phyloP scores from a whole-genome alignment of 106 monocot genomes.

The Iris macrosiphon region DNA sequence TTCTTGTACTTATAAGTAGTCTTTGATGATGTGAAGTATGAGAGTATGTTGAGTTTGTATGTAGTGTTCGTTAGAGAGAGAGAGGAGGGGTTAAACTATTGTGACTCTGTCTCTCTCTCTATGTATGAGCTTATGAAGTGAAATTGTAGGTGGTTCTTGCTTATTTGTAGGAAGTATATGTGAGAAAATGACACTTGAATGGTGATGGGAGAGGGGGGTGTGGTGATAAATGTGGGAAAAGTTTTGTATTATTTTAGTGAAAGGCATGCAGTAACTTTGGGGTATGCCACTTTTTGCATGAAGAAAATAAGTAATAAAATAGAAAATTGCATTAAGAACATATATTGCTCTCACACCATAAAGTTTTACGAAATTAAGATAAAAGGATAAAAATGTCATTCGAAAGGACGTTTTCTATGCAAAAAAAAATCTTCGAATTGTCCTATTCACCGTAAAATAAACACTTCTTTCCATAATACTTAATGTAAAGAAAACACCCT shows the following conservation, averaged over 20 bases:
- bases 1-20: background rate
- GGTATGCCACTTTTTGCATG: conserved; percentile 3
- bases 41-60: background rate
- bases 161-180: conserved; percentile 22
- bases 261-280: conserved; percentile 2
- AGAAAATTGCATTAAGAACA: background rate
- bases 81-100: background rate
- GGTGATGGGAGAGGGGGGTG: background rate
- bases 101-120: conserved; percentile 12
- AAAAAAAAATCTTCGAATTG: conserved; percentile 10
- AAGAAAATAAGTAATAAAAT: conserved; percentile 2
- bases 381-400: too few relatives aligned
- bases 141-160: conserved; percentile 22
- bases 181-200: conserved; percentile 12
- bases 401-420: too few relatives aligned
- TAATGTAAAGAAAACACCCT: too few relatives aligned
- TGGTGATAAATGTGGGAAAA: conserved; percentile 1
- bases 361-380: too few relatives aligned
- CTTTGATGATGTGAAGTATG: conserved; percentile 5
- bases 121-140: conserved; percentile 4
- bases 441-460: background rate
- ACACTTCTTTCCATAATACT: too few relatives aligned
- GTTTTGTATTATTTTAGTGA: too few relatives aligned
- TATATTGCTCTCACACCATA: conserved; percentile 4
- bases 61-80: background rate